Base-by-base conservation (phyloP, 345 rosid species). In the Mallotus nudiflorus region DNA sequence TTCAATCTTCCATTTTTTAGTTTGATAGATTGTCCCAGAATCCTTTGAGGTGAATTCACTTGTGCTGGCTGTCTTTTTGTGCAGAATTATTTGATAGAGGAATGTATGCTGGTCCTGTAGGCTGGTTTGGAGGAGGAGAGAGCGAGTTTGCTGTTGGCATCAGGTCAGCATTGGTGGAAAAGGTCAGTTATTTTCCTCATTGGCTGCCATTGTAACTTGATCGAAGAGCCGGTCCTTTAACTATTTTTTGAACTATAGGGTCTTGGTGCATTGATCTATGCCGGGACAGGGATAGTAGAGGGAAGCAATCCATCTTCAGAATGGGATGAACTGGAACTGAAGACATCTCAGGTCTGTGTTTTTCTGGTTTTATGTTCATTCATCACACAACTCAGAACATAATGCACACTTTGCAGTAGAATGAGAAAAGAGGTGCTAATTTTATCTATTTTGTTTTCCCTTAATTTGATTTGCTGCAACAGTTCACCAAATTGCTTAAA, bases 41-140 rank as follows among this genome's bases (percentile, higher is more conserved):
- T n/a, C 44, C 19, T 19, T 9, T 60, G 19, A 20, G 33, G 25
- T 20, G 9, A 62, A 29, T 57, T 57, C 42, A 57, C 31, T 28
- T 57, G 40, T 16, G n/a, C n/a, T n/a, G n/a, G n/a, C n/a, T n/a
- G n/a, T n/a, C n/a, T 29, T 76, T 54, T 67, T 62, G 18, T 22
- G 22, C 77, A 91, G 98, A 93, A 76, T 71, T 82, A 72, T 94
- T 91, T 81, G 97, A 91, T 76, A 84, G 98, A 77, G 98, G 97
- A 74, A 91, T 94, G 95, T 94, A 86, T 82, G 96, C 95, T 71
- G 98, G 97, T 22, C 96, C 98, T 42, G 80, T 94, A 69, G 98
- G 96, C 22, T 93, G 94, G 86, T 89, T 91, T 85, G 97, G 98
- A 75, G 98, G 98, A 76, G 86, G 86, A 56, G 97, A 91, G 79